Conservation (phyloP, 208 protist species). For the Willaertia magna region DNA sequence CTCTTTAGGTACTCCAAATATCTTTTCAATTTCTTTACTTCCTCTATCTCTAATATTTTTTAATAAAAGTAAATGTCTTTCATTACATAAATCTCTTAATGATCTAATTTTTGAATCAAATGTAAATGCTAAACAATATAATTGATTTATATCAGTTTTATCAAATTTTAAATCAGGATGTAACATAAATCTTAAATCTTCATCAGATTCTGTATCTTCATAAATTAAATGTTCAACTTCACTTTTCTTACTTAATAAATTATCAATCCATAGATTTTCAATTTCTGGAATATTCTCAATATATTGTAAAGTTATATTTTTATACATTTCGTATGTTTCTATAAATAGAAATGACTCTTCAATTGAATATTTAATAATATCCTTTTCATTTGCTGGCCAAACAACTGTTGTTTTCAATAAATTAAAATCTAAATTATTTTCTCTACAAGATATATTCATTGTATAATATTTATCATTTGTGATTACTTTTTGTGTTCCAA, state of each 20-base stretch:
- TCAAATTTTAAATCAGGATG: not conserved
- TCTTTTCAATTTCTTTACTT: not conserved
- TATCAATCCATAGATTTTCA: not conserved
- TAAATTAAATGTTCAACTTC: not conserved
- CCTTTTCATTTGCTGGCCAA: not conserved
- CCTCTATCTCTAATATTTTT: conserved; percentile 9
- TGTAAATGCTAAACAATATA: not conserved
- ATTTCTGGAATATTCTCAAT: not conserved
- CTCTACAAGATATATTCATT: not conserved
- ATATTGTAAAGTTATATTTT: not conserved
- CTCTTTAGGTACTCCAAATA: conserved; percentile 11
- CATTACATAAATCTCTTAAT: conserved; percentile 12
- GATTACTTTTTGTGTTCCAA: not conserved
- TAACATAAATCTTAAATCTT: not conserved
- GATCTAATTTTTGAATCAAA: not conserved
- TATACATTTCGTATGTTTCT: not conserved
- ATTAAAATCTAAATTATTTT: not conserved
- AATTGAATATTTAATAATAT: not conserved
- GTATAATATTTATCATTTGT: not conserved
- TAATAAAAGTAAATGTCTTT: conserved; percentile 13
- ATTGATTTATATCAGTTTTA: not conserved
- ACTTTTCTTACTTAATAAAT: not conserved
- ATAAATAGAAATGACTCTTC: not conserved
- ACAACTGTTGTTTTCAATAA: not conserved
- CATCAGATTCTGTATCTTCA: not conserved